Evolutionary conservation across 768 basidiomycete species (phyloP).

Genomic region (Leccinum subgranulosum): DNA sequence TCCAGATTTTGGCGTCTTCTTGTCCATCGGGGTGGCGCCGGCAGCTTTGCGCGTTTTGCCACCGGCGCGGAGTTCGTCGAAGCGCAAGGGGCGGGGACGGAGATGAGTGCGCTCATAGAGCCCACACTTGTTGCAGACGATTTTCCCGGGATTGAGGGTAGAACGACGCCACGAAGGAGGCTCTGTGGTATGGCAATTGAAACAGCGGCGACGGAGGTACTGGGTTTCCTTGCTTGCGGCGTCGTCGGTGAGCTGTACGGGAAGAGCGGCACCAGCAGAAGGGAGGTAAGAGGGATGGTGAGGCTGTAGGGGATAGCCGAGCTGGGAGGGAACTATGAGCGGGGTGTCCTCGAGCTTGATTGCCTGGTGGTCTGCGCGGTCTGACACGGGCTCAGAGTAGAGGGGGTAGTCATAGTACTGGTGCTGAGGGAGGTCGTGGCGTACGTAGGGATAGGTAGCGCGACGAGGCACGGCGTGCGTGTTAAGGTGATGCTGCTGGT

Average conservation of each 20-base stretch:
- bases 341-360: conserved; percentile 69
- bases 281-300: conserved; percentile 38
- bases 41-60: conserved; percentile 68
- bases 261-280: conserved; percentile 41
- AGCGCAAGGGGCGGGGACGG: conserved; percentile 77
- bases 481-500: conserved; percentile 30
- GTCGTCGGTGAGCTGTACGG: conserved; percentile 87
- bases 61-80: conserved; percentile 85
- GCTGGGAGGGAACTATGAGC: conserved; percentile 61
- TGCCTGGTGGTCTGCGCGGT: conserved; percentile 28
- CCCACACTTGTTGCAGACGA: conserved; percentile 93
- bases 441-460: conserved; percentile 74
- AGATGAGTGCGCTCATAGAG: conserved; percentile 88
- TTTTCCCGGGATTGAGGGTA: conserved; percentile 87
- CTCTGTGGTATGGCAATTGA: conserved; percentile 91
- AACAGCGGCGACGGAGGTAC: conserved; percentile 82
- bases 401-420: conserved; percentile 36
- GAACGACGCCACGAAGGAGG: conserved; percentile 86
- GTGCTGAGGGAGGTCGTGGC: conserved; percentile 58
- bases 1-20: conserved; percentile 34
- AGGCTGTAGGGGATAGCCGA: conserved; percentile 33
- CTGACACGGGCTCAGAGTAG: conserved; percentile 39
- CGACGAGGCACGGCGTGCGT: conserved; percentile 47
- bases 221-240: conserved; percentile 89
- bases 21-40: conserved; percentile 21